These are phyloP conservation scores for Solanum hybrid DNA, from an alignment of 305 asterid species.

Conservation along the genomic window DNA sequence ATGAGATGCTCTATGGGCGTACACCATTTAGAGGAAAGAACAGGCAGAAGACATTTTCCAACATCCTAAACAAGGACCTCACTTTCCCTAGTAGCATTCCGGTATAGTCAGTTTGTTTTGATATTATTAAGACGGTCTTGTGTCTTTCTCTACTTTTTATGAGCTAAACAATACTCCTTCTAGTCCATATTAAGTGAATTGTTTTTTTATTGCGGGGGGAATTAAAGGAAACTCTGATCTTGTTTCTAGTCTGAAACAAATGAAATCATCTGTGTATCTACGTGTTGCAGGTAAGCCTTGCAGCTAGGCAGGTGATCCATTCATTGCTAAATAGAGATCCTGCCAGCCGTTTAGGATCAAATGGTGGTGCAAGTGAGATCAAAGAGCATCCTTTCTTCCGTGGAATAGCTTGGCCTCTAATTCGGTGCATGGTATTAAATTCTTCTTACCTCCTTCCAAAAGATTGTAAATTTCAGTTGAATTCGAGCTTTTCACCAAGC, in stretches of 20 bases:
- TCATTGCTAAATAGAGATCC: constrained; percentile 81
- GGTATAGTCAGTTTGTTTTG: constrained; percentile 25
- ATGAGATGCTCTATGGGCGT: constrained; percentile 96
- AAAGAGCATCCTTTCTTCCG: constrained; percentile 82
- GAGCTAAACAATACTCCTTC: background rate
- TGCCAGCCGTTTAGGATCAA: constrained; percentile 73
- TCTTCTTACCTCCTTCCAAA: constrained; percentile 1
- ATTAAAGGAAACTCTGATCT: background rate
- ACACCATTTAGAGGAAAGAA: constrained; percentile 98
- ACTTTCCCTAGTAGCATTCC: constrained; percentile 98
- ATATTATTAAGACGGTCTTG: background rate
- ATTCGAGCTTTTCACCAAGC: background rate
- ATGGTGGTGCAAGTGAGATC: constrained; percentile 80
- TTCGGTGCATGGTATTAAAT: constrained; percentile 73
- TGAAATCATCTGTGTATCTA: background rate
- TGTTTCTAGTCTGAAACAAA: background rate
- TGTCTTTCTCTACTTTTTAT: background rate
- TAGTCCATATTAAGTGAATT: background rate
- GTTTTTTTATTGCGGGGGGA: background rate
- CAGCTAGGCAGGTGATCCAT: constrained; percentile 78
- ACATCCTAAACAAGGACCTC: constrained; percentile 88
- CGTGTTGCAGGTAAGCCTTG: constrained; percentile 51
- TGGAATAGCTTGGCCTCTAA: constrained; percentile 85
- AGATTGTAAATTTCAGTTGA: background rate
- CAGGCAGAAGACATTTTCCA: constrained; percentile 92